phyloP scores from a whole-genome alignment of 805 yeast species.

The Ogataea kodamae region DNA sequence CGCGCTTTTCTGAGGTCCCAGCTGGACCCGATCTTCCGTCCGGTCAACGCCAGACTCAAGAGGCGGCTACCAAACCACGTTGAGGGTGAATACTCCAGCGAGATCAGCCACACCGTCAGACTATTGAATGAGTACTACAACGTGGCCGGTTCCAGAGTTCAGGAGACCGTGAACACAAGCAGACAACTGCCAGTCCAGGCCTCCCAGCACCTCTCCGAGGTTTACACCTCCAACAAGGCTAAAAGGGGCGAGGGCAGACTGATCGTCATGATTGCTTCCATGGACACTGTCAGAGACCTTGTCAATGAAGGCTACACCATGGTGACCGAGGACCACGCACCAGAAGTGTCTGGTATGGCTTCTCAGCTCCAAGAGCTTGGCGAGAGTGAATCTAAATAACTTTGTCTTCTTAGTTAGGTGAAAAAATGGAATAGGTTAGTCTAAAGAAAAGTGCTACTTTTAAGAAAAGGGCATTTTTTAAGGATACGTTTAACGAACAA shows the following conservation, averaged over 20 bases:
- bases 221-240: constrained; percentile 39
- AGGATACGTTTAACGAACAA: constrained; percentile 7
- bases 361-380: not conserved
- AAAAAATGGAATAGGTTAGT: constrained; percentile 8
- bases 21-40: constrained; percentile 58
- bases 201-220: constrained; percentile 34
- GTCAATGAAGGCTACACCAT: constrained; percentile 20
- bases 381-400: constrained; percentile 3
- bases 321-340: constrained; percentile 9
- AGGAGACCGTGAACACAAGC: constrained; percentile 26
- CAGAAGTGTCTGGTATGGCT: not conserved
- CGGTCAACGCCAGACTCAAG: constrained; percentile 55
- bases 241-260: constrained; percentile 37
- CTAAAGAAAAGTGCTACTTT: not conserved
- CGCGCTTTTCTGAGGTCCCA: constrained; percentile 60
- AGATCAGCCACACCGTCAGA: constrained; percentile 49
- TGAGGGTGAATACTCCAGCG: constrained; percentile 40
- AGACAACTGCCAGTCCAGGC: constrained; percentile 36
- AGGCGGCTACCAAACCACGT: constrained; percentile 29
- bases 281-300: constrained; percentile 30
- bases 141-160: constrained; percentile 36
- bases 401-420: constrained; percentile 15
- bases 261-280: constrained; percentile 31
- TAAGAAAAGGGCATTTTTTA: constrained; percentile 1
- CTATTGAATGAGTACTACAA: constrained; percentile 38